Conservation (phyloP, 164 flowering plant species). For the Santalum album region DNA sequence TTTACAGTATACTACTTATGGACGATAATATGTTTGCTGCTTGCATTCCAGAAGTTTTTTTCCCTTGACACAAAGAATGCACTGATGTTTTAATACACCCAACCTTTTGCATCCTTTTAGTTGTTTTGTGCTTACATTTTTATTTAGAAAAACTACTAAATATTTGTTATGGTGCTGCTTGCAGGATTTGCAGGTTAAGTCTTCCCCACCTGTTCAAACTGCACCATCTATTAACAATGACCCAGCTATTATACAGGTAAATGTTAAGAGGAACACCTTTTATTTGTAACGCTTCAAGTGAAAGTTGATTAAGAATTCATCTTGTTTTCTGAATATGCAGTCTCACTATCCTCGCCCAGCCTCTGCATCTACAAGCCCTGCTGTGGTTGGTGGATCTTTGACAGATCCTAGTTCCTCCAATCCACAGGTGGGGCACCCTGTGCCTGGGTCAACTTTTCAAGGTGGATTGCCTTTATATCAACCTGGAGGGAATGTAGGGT, state of each 20-base stretch:
- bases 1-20: no score
- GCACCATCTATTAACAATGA: slow-evolving; percentile 56
- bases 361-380: slow-evolving; percentile 41
- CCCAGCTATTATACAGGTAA: slow-evolving; percentile 89
- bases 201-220: slow-evolving; percentile 55
- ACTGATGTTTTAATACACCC: no score
- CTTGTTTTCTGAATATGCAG: slow-evolving; percentile 31
- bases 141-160: no score
- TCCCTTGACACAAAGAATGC: no score
- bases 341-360: slow-evolving; percentile 71
- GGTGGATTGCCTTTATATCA: slow-evolving; percentile 68
- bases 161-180: slow-evolving; percentile 8
- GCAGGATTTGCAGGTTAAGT: slow-evolving; percentile 90
- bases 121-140: no score
- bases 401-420: slow-evolving; percentile 42
- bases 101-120: no score
- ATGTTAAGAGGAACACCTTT: not conserved
- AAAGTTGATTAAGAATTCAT: not conserved
- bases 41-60: no score
- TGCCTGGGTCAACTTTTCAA: slow-evolving; percentile 47
- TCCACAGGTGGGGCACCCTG: slow-evolving; percentile 41
- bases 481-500: slow-evolving; percentile 58
- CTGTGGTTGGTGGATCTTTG: slow-evolving; percentile 41
- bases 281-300: not conserved
- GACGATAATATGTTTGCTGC: no score